A percentile compares a stretch with the other conserved stretches of the same genome.
phyloP scores from a whole-genome alignment of 2,329 filamentous ascomycete genomes.

The Alternaria gaisen region DNA sequence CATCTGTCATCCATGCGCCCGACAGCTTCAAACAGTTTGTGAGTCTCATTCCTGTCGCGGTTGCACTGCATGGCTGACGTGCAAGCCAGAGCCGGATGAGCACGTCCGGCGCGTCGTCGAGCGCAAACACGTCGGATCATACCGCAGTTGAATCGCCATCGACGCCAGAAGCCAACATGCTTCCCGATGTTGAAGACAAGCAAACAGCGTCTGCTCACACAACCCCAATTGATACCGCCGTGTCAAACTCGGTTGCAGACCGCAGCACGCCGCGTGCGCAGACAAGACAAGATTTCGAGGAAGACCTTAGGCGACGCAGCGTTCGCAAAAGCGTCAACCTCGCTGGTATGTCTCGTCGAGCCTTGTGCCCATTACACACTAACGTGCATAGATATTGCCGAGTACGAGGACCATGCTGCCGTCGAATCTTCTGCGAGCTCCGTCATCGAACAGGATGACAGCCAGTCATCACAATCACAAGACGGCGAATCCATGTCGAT shows the following conservation, averaged over 20 bases:
- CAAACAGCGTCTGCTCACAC: constrained; percentile 60
- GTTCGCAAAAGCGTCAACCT: constrained; percentile 75
- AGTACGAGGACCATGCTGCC: constrained; percentile 51
- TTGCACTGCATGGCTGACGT: constrained; percentile 45
- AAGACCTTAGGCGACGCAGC: constrained; percentile 60
- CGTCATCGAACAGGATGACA: constrained; percentile 46
- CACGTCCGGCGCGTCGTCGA: constrained; percentile 41
- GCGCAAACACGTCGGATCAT: constrained; percentile 44
- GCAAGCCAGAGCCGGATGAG: constrained; percentile 39
- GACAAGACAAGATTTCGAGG: constrained; percentile 77
- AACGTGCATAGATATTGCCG: constrained; percentile 55
- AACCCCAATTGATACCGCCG: constrained; percentile 77
- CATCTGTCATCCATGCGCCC: constrained; percentile 91
- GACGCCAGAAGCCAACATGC: constrained; percentile 51
- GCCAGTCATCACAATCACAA: constrained; percentile 43
- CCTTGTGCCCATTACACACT: constrained; percentile 13
- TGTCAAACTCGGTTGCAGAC: constrained; percentile 62
- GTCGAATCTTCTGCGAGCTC: constrained; percentile 43
- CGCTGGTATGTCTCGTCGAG: constrained; percentile 66
- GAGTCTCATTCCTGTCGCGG: constrained; percentile 31
- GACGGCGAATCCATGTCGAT: constrained; percentile 33
- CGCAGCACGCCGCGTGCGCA: constrained; percentile 84
- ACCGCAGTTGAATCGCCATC: constrained; percentile 50
- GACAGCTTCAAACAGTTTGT: constrained; percentile 85
- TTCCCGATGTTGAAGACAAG: constrained; percentile 49